phyloP scores from a whole-genome alignment of 805 yeast genomes.

The Hanseniaspora taiwanica region DNA sequence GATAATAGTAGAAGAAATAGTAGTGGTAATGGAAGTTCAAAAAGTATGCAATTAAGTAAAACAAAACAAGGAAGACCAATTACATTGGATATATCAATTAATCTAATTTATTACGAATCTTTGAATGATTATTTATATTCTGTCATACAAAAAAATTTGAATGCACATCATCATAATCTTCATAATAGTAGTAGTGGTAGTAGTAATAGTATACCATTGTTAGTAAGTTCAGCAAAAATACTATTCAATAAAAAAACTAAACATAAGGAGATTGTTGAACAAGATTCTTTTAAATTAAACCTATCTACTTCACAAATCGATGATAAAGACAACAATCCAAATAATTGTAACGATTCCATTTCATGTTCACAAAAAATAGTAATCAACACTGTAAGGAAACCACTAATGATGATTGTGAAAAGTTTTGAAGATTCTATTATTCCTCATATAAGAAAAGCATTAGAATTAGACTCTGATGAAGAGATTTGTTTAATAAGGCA shows the following conservation, averaged over 20 bases:
- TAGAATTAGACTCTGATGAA: conserved; percentile 2
- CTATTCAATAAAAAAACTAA: not conserved
- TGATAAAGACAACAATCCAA: too few species aligned
- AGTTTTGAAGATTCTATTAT: not conserved
- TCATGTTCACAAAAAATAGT: too few species aligned
- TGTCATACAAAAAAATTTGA: conserved; percentile 1
- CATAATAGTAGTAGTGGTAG: not conserved
- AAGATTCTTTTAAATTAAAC: too few species aligned
- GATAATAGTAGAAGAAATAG: too few species aligned
- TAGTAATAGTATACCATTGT: too few species aligned
- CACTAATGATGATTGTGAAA: conserved; percentile 1
- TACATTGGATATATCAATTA: conserved; percentile 3
- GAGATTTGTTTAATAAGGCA: conserved; percentile 3
- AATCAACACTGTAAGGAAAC: not conserved
- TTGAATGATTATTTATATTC: conserved; percentile 3
- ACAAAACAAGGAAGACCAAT: conserved; percentile 7
- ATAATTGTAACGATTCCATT: too few species aligned
- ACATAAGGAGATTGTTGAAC: too few species aligned
- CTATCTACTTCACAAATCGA: too few species aligned
- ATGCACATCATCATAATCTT: not conserved
- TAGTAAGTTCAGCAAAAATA: too few species aligned
- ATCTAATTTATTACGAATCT: conserved; percentile 4
- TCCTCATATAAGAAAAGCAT: conserved; percentile 1
- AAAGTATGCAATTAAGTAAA: not conserved
- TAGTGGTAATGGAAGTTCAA: too few species aligned